Evolutionary conservation across 2,329 filamentous ascomycete species (phyloP).

Genomic region (Coccinonectria pachysandricola): DNA sequence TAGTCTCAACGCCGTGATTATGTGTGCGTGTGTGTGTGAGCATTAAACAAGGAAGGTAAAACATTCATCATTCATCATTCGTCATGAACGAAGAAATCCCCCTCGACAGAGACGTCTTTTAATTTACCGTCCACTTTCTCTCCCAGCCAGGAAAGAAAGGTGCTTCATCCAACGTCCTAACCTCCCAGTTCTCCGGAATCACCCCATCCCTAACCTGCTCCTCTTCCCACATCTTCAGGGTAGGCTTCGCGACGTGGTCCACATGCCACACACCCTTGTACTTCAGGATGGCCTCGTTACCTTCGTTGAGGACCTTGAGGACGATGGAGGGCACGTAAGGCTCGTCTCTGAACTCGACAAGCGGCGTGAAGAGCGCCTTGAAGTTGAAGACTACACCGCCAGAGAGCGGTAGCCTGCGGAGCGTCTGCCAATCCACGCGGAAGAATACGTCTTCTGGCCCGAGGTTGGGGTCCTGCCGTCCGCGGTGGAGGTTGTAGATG

Average conservation of each 20-base stretch:
- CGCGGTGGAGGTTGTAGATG: constrained; percentile 51
- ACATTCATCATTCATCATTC: no score
- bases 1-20: no score
- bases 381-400: constrained; percentile 74
- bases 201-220: constrained; percentile 55
- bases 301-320: constrained; percentile 4
- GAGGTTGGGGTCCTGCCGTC: constrained; percentile 45
- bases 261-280: constrained; percentile 74
- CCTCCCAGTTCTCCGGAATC: constrained; percentile 51
- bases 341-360: constrained; percentile 58
- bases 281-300: constrained; percentile 55
- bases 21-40: no score
- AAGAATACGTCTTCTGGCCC: constrained; percentile 51
- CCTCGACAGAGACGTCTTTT: no score
- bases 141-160: constrained; percentile 67
- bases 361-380: constrained; percentile 70
- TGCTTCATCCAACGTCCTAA: constrained; percentile 58
- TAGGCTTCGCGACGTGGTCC: constrained; percentile 58
- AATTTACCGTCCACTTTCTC: constrained; percentile 8
- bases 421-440: constrained; percentile 78
- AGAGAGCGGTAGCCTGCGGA: constrained; percentile 64
- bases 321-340: constrained; percentile 59
- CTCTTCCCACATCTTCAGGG: constrained; percentile 48
- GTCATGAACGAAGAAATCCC: no score
- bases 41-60: no score